phyloP scores from a whole-genome alignment of 2,329 filamentous ascomycete genomes.

The Plenodomus biglobosus region DNA sequence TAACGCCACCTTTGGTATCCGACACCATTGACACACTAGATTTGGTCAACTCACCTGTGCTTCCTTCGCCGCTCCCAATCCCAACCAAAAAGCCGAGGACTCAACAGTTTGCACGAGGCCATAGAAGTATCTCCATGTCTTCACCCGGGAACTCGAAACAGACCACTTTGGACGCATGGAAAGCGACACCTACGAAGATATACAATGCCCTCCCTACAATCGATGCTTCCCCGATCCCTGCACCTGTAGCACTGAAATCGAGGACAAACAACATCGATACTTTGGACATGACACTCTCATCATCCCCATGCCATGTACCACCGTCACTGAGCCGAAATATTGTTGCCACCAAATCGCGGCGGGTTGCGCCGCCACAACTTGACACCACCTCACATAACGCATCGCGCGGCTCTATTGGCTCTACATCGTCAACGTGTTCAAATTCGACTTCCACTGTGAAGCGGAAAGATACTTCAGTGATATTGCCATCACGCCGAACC shows the following conservation, averaged over 20 bases:
- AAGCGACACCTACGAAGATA: slow-evolving; percentile 28
- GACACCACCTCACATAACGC: slow-evolving; percentile 6
- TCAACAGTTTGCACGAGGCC: slow-evolving; percentile 2
- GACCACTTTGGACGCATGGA: slow-evolving; percentile 37
- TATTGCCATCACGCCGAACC: slow-evolving; percentile 16
- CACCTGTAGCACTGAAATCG: slow-evolving; percentile 17
- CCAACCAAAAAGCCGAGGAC: slow-evolving; percentile 29
- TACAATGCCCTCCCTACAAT: slow-evolving; percentile 4
- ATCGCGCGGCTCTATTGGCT: slow-evolving; percentile 14
- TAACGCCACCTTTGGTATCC: slow-evolving; percentile 15
- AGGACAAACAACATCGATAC: slow-evolving; percentile 24
- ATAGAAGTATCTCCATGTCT: neutral
- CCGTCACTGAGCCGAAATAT: neutral
- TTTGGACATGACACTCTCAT: slow-evolving; percentile 35
- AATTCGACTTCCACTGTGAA: slow-evolving; percentile 3
- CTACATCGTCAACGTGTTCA: slow-evolving; percentile 9
- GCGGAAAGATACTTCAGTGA: slow-evolving; percentile 1
- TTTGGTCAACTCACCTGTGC: slow-evolving; percentile 25
- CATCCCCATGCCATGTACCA: slow-evolving; percentile 9
- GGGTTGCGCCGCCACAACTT: slow-evolving; percentile 1
- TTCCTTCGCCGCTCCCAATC: slow-evolving; percentile 27
- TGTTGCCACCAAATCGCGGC: slow-evolving; percentile 2
- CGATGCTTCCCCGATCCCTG: slow-evolving; percentile 15
- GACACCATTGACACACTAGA: slow-evolving; percentile 33
- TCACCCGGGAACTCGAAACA: slow-evolving; percentile 29